phyloP scores from a whole-genome alignment of 495 filamentous ascomycete species.

The Podospora pseudocomata region DNA sequence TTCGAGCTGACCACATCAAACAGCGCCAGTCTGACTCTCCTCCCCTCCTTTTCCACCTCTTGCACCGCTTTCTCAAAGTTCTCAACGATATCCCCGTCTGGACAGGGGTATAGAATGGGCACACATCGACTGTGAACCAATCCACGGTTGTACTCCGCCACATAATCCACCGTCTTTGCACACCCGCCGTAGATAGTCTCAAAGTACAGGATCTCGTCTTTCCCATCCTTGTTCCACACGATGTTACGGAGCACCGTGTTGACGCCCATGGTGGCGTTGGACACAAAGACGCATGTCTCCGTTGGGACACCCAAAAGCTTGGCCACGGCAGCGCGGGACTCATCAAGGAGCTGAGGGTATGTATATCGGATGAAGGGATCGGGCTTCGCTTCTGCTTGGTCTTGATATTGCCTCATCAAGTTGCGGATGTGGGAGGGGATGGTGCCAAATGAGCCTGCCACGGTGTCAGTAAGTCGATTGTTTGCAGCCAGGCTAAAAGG shows the following conservation, averaged over 20 bases:
- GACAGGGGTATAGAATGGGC: constrained; percentile 51
- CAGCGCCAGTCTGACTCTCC: constrained; percentile 57
- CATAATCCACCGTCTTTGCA: constrained; percentile 63
- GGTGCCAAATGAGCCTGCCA: constrained; percentile 70
- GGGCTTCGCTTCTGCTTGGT: constrained; percentile 57
- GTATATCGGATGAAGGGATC: constrained; percentile 70
- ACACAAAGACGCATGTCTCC: constrained; percentile 68
- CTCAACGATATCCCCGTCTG: constrained; percentile 54
- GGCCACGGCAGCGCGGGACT: constrained; percentile 62
- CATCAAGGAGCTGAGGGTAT: constrained; percentile 55
- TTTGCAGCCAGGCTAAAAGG: background rate
- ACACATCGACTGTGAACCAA: constrained; percentile 38
- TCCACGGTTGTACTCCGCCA: constrained; percentile 54
- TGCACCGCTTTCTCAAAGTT: constrained; percentile 50
- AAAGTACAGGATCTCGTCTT: constrained; percentile 66
- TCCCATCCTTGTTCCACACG: constrained; percentile 44
- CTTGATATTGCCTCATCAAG: constrained; percentile 56
- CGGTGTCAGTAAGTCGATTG: background rate
- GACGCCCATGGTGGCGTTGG: constrained; percentile 76
- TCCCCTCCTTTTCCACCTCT: constrained; percentile 39
- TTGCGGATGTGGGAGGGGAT: constrained; percentile 59
- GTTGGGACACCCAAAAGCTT: constrained; percentile 57
- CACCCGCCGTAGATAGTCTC: constrained; percentile 74
- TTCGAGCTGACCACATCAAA: constrained; percentile 74
- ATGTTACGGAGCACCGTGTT: constrained; percentile 77